phyloP scores from a whole-genome alignment of 495 filamentous ascomycete species.

The Massariosphaeria phaeospora region DNA sequence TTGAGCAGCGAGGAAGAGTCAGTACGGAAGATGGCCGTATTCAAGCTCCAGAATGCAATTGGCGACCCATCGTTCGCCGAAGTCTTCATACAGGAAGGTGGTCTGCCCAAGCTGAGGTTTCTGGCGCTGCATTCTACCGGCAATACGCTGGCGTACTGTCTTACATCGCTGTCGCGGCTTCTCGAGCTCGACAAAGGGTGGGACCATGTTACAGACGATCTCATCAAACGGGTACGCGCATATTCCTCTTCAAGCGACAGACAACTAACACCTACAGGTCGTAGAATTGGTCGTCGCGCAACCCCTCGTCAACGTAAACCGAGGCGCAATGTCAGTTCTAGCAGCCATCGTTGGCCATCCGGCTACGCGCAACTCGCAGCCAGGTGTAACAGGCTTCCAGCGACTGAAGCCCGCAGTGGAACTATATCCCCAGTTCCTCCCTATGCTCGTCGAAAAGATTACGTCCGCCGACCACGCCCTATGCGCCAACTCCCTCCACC shows the following conservation, averaged over 20 bases:
- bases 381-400: slow-evolving; percentile 52
- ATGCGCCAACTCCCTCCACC: slow-evolving; percentile 89
- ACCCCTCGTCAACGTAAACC: slow-evolving; percentile 92
- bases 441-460: slow-evolving; percentile 82
- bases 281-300: slow-evolving; percentile 94
- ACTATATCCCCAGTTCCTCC: slow-evolving; percentile 86
- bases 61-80: slow-evolving; percentile 96
- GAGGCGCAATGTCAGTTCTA: slow-evolving; percentile 93
- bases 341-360: slow-evolving; percentile 88
- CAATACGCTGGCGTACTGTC: slow-evolving; percentile 90
- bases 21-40: slow-evolving; percentile 96
- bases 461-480: slow-evolving; percentile 93
- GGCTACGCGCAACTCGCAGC: slow-evolving; percentile 48
- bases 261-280: slow-evolving; percentile 57
- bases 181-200: slow-evolving; percentile 97
- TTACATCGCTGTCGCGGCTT: slow-evolving; percentile 78
- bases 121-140: slow-evolving; percentile 78
- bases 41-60: slow-evolving; percentile 91
- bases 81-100: slow-evolving; percentile 86
- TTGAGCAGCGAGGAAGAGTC: slow-evolving; percentile 78
- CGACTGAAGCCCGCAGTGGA: slow-evolving; percentile 90
- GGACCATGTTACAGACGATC: slow-evolving; percentile 67
- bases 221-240: slow-evolving; percentile 63
- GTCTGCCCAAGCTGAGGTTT: slow-evolving; percentile 71
- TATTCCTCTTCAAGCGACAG: no score